A percentile compares a stretch with the other conserved stretches of the same genome.
Conservation (phyloP, 2,329 filamentous ascomycete genomes). For the Phaeosphaeria sp. region DNA sequence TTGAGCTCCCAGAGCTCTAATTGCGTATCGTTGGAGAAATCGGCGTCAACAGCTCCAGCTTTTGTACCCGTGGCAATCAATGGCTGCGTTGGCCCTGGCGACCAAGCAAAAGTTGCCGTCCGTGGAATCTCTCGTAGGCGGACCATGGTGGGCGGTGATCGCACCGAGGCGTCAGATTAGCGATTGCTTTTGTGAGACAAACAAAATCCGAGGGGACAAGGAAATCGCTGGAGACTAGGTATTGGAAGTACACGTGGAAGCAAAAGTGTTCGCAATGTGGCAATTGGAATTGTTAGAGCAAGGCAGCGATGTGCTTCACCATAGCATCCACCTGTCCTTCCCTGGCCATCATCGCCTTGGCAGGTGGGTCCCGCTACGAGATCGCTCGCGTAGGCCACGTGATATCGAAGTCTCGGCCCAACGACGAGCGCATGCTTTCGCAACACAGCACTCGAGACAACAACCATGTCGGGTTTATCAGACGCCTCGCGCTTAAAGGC, state of each 20-base stretch:
- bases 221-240: conserved; percentile 15
- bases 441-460: conserved; percentile 2
- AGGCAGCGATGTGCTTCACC: conserved; percentile 35
- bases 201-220: conserved; percentile 21
- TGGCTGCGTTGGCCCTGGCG: conserved; percentile 77
- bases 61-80: conserved; percentile 92
- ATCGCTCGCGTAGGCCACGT: conserved; percentile 28
- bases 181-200: conserved; percentile 24
- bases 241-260: conserved; percentile 10
- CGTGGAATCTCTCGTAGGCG: conserved; percentile 94
- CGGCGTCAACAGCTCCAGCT: conserved; percentile 92
- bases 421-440: conserved; percentile 8
- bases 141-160: conserved; percentile 72
- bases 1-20: conserved; percentile 95
- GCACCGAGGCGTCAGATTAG: conserved; percentile 37
- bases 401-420: conserved; percentile 29
- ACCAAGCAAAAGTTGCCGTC: conserved; percentile 98
- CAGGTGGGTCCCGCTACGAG: conserved; percentile 17
- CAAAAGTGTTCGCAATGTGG: conserved; percentile 28
- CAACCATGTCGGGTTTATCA: conserved; percentile 65
- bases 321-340: conserved; percentile 47
- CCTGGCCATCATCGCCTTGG: conserved; percentile 26
- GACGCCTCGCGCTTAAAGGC: conserved; percentile 85
- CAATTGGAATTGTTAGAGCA: conserved; percentile 18
- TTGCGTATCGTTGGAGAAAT: conserved; percentile 97